Evolutionary conservation across 768 basidiomycete genomes (phyloP).

Genomic region (Suillus decipiens): DNA sequence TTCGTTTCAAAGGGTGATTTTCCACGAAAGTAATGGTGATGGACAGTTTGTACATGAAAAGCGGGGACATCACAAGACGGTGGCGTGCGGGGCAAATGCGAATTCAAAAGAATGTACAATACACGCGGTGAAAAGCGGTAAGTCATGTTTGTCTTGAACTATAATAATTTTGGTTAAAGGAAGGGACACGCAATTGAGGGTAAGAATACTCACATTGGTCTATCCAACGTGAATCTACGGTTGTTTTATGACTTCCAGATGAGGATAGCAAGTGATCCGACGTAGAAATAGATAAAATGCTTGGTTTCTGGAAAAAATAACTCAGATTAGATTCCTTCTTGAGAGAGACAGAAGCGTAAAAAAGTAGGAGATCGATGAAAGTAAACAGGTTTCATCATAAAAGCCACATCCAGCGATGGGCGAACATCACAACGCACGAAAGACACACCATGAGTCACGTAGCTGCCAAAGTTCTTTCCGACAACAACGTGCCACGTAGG

Average conservation of each 20-base stretch:
- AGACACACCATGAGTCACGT: conserved; percentile 89
- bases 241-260: conserved; percentile 84
- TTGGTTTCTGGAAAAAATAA: conserved; percentile 73
- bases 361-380: conserved; percentile 6
- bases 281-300: conserved; percentile 98
- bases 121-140: conserved; percentile 19
- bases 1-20: not conserved
- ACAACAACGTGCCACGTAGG: conserved; percentile 99
- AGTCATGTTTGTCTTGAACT: conserved; percentile 19
- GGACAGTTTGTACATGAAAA: conserved; percentile 19
- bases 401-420: not conserved
- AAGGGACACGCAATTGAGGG: not conserved
- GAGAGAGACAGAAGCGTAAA: not conserved
- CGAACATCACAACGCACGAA: conserved; percentile 1
- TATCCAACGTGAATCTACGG: conserved; percentile 16
- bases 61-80: conserved; percentile 27
- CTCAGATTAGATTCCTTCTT: conserved; percentile 13
- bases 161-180: conserved; percentile 4
- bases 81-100: conserved; percentile 19
- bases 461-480: conserved; percentile 98
- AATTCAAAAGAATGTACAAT: conserved; percentile 28
- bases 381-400: conserved; percentile 10
- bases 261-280: conserved; percentile 90
- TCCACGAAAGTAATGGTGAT: conserved; percentile 1
- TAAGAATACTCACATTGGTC: conserved; percentile 26